A percentile compares a stretch with the other conserved stretches of the same genome.
phyloP scores from a whole-genome alignment of 164 flowering plant genomes.

The Dillenia turbinata region DNA sequence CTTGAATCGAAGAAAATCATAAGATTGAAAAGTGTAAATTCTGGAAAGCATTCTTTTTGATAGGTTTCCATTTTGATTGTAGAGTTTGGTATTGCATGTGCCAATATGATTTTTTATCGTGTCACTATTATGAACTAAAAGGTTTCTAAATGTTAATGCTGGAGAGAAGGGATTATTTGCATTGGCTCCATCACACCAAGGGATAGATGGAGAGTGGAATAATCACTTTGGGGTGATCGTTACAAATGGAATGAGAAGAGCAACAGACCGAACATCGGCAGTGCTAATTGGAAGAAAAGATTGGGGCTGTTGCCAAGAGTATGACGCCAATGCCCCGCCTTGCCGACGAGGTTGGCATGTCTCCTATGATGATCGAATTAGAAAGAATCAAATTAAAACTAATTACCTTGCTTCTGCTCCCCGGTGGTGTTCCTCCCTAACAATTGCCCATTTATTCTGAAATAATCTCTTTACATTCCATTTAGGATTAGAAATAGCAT shows the following conservation, averaged over 20 bases:
- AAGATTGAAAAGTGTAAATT: not conserved
- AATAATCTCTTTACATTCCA: no score
- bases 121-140: not conserved
- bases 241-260: slow-evolving; percentile 67
- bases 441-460: no score
- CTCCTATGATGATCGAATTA: slow-evolving; percentile 43
- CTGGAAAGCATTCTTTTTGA: not conserved
- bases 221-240: slow-evolving; percentile 67
- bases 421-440: no score
- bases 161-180: slow-evolving; percentile 67
- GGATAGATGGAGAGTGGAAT: slow-evolving; percentile 78
- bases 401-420: no score
- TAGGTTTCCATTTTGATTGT: not conserved
- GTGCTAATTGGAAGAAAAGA: slow-evolving; percentile 60
- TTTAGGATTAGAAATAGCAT: no score
- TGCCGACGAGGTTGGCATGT: slow-evolving; percentile 65
- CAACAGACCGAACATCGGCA: slow-evolving; percentile 61
- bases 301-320: slow-evolving; percentile 81
- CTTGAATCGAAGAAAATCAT: no score
- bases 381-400: no score
- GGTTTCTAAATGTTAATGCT: slow-evolving; percentile 4
- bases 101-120: not conserved
- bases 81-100: not conserved
- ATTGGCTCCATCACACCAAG: slow-evolving; percentile 75
- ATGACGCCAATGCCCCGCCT: slow-evolving; percentile 56